phyloP scores from a whole-genome alignment of 768 basidiomycete species.

The Mycena alexandri region DNA sequence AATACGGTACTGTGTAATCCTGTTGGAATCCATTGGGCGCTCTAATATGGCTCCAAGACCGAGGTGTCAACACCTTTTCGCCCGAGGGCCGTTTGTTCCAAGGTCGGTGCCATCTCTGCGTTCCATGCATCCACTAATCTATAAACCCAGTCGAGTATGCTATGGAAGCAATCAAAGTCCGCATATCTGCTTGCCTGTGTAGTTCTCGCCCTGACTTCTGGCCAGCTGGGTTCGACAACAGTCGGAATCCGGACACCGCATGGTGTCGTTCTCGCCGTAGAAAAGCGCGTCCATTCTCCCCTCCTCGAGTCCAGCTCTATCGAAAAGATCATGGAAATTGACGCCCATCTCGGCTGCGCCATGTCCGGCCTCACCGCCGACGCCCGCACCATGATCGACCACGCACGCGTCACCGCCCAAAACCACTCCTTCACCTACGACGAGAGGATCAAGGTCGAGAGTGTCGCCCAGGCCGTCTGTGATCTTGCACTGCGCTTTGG shows the following conservation, averaged over 20 bases:
- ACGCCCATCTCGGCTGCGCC: slow-evolving; percentile 94
- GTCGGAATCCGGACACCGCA: slow-evolving; percentile 93
- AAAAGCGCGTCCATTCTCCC: slow-evolving; percentile 98
- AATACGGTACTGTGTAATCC: slow-evolving; percentile 75
- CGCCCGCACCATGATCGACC: slow-evolving; percentile 99
- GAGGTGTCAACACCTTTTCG: slow-evolving; percentile 99
- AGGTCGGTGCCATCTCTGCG: slow-evolving; percentile 64
- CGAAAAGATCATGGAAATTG: slow-evolving; percentile 99
- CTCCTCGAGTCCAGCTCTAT: slow-evolving; percentile 95
- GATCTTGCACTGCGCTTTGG: slow-evolving; percentile 97
- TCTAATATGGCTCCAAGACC: slow-evolving; percentile 63
- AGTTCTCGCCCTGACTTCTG: slow-evolving; percentile 19
- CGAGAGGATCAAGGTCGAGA: slow-evolving; percentile 97
- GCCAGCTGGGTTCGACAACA: slow-evolving; percentile 96
- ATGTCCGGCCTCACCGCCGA: slow-evolving; percentile 99
- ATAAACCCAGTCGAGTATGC: slow-evolving; percentile 91
- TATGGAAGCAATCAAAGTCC: slow-evolving; percentile 98
- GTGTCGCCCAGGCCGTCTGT: slow-evolving; percentile 97
- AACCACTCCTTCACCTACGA: slow-evolving; percentile 98
- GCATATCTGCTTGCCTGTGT: slow-evolving; percentile 11
- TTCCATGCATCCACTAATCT: slow-evolving; percentile 36
- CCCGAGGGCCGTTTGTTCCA: slow-evolving; percentile 99
- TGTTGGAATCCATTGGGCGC: neutral
- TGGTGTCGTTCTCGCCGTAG: slow-evolving; percentile 94
- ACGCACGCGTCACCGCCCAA: slow-evolving; percentile 95